Conservation (phyloP, 352 stramenopile species). For the Globisporangium acanthophoron region DNA sequence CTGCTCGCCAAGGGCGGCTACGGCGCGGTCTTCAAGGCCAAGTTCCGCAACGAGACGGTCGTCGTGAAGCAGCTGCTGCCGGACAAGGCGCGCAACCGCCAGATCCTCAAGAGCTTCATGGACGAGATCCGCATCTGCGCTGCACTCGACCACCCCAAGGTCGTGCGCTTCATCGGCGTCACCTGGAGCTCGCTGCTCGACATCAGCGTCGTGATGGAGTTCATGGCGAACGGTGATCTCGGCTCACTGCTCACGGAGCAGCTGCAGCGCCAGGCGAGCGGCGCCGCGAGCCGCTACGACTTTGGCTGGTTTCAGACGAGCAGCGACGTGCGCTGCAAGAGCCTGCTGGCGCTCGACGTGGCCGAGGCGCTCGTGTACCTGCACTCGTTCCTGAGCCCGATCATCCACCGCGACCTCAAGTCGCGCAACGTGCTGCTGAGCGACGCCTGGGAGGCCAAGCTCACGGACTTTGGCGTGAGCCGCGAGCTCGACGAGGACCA, state of each 20-base stretch:
- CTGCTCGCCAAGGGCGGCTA: slow-evolving; percentile 31
- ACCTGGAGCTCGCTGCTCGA: slow-evolving; percentile 48
- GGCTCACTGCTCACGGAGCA: slow-evolving; percentile 19
- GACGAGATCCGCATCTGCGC: slow-evolving; percentile 65
- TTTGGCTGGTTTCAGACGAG: slow-evolving; percentile 14
- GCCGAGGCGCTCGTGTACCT: slow-evolving; percentile 47
- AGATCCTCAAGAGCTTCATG: slow-evolving; percentile 36
- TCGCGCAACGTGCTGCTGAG: slow-evolving; percentile 74
- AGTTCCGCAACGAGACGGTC: slow-evolving; percentile 24
- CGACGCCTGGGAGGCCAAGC: slow-evolving; percentile 15
- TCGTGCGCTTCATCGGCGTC: slow-evolving; percentile 48
- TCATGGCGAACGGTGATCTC: slow-evolving; percentile 44
- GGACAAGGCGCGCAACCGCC: slow-evolving; percentile 22
- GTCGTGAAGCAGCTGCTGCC: slow-evolving; percentile 33
- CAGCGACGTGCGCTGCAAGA: slow-evolving; percentile 19
- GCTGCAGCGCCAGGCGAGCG: slow-evolving; percentile 15
- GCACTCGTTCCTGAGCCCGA: slow-evolving; percentile 43
- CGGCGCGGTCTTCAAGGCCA: slow-evolving; percentile 25
- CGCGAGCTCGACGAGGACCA: slow-evolving; percentile 20
- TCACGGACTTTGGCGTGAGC: slow-evolving; percentile 22
- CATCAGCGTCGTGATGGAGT: slow-evolving; percentile 41
- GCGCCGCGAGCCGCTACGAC: not conserved
- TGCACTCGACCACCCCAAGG: slow-evolving; percentile 44
- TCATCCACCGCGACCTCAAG: slow-evolving; percentile 85
- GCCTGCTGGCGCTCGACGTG: slow-evolving; percentile 35